Evolutionary conservation across 1,139 yeast genomes (phyloP).

Genomic region (Saccharomyces hybrid): DNA sequence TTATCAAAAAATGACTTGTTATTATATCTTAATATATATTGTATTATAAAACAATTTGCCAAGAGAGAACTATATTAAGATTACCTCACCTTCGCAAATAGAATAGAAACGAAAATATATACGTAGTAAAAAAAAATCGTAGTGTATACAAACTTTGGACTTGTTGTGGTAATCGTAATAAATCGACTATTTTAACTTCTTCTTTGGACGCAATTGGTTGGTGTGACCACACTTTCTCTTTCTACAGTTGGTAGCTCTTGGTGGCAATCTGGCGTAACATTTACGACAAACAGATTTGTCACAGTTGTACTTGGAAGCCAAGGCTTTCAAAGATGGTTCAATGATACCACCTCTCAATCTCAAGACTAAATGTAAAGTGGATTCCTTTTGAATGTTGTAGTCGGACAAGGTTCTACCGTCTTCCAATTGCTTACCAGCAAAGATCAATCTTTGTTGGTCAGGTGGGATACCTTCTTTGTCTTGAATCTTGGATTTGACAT

Average conservation of each 20-base stretch:
- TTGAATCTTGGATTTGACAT: slow-evolving; percentile 88
- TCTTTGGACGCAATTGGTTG: slow-evolving; percentile 99
- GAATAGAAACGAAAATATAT: not conserved
- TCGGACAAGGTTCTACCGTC: slow-evolving; percentile 90
- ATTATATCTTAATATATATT: not conserved
- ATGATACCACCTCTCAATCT: slow-evolving; percentile 96
- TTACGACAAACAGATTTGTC: slow-evolving; percentile 98
- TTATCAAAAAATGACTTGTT: not conserved
- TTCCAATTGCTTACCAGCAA: slow-evolving; percentile 92
- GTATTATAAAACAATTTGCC: not conserved
- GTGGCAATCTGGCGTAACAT: slow-evolving; percentile 99
- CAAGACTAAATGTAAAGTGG: slow-evolving; percentile 78
- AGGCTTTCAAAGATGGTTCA: slow-evolving; percentile 98
- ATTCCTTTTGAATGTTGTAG: slow-evolving; percentile 94
- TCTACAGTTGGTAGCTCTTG: slow-evolving; percentile 99
- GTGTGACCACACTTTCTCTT: slow-evolving; percentile 99
- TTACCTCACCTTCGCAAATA: not conserved
- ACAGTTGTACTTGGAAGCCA: slow-evolving; percentile 99
- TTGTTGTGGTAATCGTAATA: slow-evolving; percentile 11
- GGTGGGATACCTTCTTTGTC: slow-evolving; percentile 96
- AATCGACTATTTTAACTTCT: slow-evolving; percentile 90
- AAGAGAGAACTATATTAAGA: not conserved
- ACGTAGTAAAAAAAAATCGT: not conserved
- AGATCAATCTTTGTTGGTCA: slow-evolving; percentile 88
- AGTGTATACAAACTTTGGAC: not conserved